Evolutionary conservation across 306 rosid species (phyloP).

Genomic region (Glycine soja): DNA sequence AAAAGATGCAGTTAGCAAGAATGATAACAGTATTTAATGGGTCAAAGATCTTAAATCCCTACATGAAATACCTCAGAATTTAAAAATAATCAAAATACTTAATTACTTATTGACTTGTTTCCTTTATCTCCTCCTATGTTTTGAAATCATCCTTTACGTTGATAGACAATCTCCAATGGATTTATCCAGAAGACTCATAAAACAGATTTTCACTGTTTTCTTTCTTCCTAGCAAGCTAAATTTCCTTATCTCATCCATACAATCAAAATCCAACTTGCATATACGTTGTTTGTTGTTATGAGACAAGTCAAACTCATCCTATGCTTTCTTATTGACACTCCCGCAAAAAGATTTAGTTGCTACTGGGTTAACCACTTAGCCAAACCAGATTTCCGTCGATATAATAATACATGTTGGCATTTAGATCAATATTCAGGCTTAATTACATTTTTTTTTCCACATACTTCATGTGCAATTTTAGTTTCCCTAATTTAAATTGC

Average conservation of each 20-base stretch:
- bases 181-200: neutral
- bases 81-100: constrained; percentile 13
- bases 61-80: neutral
- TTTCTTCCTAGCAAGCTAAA: neutral
- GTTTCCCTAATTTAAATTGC: neutral
- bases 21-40: neutral
- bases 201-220: constrained; percentile 39
- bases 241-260: neutral
- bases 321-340: constrained; percentile 21
- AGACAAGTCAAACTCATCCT: constrained; percentile 30
- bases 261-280: constrained; percentile 32
- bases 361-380: neutral
- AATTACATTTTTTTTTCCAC: neutral
- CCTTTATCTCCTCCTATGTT: neutral
- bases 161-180: neutral
- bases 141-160: constrained; percentile 11
- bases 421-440: neutral
- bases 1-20: neutral
- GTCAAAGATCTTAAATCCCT: constrained; percentile 3
- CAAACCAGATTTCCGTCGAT: too few species aligned
- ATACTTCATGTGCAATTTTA: neutral
- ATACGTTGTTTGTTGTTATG: constrained; percentile 1
- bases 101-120: neutral
- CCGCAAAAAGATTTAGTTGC: constrained; percentile 9
- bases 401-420: neutral